A percentile compares a stretch with the other conserved stretches of the same genome.
Conservation (phyloP, 768 basidiomycete species). For the Leucosporidium creatinivorum region DNA sequence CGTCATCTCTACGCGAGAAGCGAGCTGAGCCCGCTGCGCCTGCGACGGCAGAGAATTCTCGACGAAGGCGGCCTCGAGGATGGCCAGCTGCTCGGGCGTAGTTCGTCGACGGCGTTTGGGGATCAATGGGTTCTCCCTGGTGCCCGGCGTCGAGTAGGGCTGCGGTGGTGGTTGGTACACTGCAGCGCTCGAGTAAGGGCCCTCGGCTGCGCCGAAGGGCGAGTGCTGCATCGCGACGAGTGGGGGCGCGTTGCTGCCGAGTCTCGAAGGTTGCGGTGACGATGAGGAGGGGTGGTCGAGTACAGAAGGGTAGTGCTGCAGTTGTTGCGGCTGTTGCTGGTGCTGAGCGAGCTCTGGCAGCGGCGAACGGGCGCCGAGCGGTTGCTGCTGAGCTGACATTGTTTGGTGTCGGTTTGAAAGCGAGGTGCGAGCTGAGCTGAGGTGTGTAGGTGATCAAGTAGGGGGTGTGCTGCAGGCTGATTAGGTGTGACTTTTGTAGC, state of each 20-base stretch:
- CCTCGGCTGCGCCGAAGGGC: too few species aligned
- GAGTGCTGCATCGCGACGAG: not conserved
- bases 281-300: not conserved
- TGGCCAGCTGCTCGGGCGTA: conserved; percentile 42
- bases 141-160: not conserved
- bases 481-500: too few species aligned
- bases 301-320: not conserved
- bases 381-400: too few species aligned
- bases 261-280: not conserved
- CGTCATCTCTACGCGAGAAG: conserved; percentile 43
- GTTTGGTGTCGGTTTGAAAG: too few species aligned
- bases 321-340: not conserved
- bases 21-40: conserved; percentile 40
- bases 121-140: conserved; percentile 28
- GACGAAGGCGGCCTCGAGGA: conserved; percentile 43
- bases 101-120: conserved; percentile 44
- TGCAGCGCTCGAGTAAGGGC: too few species aligned
- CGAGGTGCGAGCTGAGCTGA: too few species aligned
- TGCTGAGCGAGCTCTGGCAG: too few species aligned
- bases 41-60: conserved; percentile 42
- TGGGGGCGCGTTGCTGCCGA: not conserved
- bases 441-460: too few species aligned
- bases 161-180: too few species aligned
- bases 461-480: too few species aligned
- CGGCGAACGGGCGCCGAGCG: too few species aligned